A percentile compares a stretch with the other conserved stretches of the same genome.
Evolutionary conservation across 2,329 filamentous ascomycete genomes (phyloP).

Genomic region (Botrytis galanthina): DNA sequence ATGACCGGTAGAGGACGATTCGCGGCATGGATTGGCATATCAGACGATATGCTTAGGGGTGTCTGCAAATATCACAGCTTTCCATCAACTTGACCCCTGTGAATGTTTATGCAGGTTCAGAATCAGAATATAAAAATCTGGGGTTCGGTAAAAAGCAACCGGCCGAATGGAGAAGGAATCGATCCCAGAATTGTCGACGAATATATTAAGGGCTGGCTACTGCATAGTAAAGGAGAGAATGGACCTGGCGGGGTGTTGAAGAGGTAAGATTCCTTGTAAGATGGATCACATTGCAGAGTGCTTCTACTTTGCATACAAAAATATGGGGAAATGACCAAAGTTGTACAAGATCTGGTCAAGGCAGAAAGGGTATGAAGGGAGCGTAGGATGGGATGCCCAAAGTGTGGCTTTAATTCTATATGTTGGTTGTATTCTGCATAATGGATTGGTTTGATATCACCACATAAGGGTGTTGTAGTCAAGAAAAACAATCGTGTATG

Average conservation of each 20-base stretch:
- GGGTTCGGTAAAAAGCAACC: conserved; percentile 35
- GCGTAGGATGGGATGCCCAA: not conserved
- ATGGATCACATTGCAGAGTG: conserved; percentile 18
- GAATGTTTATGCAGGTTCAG: conserved; percentile 35
- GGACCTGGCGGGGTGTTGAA: not conserved
- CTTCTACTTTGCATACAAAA: conserved; percentile 8
- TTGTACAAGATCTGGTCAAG: conserved; percentile 3
- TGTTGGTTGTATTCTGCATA: conserved; percentile 4
- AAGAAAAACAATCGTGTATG: not conserved
- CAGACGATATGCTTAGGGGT: conserved; percentile 33
- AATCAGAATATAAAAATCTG: conserved; percentile 30
- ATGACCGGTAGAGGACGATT: not conserved
- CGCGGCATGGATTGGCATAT: conserved; percentile 28
- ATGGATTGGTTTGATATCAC: conserved; percentile 1
- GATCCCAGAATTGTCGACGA: not conserved
- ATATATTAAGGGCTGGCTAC: conserved; percentile 1
- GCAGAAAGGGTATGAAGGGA: not conserved
- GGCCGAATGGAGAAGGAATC: conserved; percentile 19
- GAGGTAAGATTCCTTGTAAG: not conserved
- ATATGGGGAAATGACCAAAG: conserved; percentile 20
- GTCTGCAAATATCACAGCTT: conserved; percentile 21
- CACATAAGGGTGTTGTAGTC: conserved; percentile 1
- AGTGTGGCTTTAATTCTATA: conserved; percentile 1
- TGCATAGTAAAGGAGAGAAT: not conserved
- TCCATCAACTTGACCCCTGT: conserved; percentile 26